These are phyloP conservation scores for Paecilomyces formosus DNA, from an alignment of 2,329 filamentous ascomycete genomes.

Conservation along the genomic window DNA sequence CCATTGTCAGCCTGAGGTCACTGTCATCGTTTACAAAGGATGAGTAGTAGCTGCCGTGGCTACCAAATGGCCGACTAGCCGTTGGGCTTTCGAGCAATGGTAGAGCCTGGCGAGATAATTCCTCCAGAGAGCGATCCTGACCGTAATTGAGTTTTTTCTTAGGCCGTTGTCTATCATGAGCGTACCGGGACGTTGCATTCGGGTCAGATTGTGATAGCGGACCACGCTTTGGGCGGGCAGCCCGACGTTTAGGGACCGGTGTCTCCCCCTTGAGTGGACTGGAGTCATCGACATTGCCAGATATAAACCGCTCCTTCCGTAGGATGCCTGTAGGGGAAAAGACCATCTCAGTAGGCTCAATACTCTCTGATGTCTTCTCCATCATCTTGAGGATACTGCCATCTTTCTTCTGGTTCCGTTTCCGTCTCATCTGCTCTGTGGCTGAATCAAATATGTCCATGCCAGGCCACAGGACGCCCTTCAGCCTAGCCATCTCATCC, in stretches of 20 bases:
- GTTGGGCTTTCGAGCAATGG: constrained; percentile 14
- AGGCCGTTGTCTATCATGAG: constrained; percentile 18
- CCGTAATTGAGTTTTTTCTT: constrained; percentile 9
- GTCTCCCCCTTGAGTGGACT: constrained; percentile 40
- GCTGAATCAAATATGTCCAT: constrained; percentile 48
- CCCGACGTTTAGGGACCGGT: constrained; percentile 30
- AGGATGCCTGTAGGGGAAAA: constrained; percentile 39
- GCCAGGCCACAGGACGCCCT: constrained; percentile 43
- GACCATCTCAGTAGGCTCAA: constrained; percentile 41
- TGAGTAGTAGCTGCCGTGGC: constrained; percentile 12
- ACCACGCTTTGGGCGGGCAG: constrained; percentile 20
- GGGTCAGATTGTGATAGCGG: constrained; percentile 23
- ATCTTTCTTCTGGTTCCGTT: constrained; percentile 47
- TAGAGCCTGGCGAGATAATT: constrained; percentile 11
- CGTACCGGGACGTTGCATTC: constrained; percentile 20
- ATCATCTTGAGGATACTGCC: constrained; percentile 37
- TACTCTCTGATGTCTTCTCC: constrained; percentile 36
- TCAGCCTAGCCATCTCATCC: constrained; percentile 36
- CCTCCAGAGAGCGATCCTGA: constrained; percentile 4
- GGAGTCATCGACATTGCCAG: constrained; percentile 42
- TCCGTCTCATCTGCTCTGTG: constrained; percentile 40
- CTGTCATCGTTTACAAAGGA: constrained; percentile 19
- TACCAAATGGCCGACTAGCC: constrained; percentile 9
- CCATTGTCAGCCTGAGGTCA: constrained; percentile 26
- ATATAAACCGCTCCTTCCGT: constrained; percentile 38